These are phyloP conservation scores for Grosmannia clavigera DNA, from an alignment of 2,329 filamentous ascomycete species.

Conservation along the genomic window DNA sequence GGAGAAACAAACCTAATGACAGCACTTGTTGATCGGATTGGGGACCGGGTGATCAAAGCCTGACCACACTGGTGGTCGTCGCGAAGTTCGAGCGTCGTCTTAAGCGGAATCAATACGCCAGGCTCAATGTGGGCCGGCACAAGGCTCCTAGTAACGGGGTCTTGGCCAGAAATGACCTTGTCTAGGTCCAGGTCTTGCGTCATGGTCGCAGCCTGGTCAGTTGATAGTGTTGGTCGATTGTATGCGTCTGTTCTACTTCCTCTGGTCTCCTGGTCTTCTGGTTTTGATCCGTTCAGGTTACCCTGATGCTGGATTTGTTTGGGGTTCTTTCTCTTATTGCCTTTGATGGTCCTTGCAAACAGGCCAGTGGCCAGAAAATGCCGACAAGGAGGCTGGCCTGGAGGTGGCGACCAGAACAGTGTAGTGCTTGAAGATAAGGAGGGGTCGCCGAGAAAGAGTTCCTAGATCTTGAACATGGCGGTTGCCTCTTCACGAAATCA, in stretches of 20 bases:
- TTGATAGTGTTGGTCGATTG: not conserved
- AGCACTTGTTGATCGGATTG: constrained; percentile 57
- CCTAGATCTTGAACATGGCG: constrained; percentile 17
- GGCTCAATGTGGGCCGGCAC: constrained; percentile 23
- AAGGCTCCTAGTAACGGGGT: constrained; percentile 20
- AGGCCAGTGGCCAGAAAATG: not conserved
- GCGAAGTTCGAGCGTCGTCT: constrained; percentile 50
- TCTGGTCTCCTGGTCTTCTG: no score
- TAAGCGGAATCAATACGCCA: constrained; percentile 47
- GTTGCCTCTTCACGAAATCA: constrained; percentile 10
- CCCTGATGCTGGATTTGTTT: no score
- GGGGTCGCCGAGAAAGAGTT: constrained; percentile 14
- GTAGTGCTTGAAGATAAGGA: constrained; percentile 3
- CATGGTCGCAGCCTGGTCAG: constrained; percentile 6
- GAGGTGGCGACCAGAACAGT: constrained; percentile 1
- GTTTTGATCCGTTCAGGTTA: not conserved
- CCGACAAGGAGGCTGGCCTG: constrained; percentile 9
- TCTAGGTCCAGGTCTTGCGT: constrained; percentile 9
- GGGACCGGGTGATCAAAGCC: constrained; percentile 60
- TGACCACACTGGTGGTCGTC: constrained; percentile 46
- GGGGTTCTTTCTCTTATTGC: not conserved
- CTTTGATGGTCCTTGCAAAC: not conserved
- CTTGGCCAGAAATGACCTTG: constrained; percentile 17
- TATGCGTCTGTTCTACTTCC: no score
- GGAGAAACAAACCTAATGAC: constrained; percentile 51